These are phyloP conservation scores for Myriosclerotinia duriaeana DNA, from an alignment of 2,329 filamentous ascomycete species.

Conservation along the genomic window DNA sequence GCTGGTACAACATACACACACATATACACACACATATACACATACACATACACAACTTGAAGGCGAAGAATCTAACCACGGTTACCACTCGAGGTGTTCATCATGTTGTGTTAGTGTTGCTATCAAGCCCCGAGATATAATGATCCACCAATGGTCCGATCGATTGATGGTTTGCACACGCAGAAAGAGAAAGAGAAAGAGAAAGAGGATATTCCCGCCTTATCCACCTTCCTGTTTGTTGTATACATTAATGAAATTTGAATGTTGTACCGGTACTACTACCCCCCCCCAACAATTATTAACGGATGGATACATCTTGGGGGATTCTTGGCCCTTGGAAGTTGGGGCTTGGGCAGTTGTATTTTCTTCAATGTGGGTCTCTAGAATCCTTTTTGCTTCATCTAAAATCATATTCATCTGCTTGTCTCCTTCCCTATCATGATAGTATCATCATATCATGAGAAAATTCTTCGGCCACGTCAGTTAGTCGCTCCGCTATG, in stretches of 20 bases:
- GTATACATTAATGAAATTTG: slow-evolving; percentile 14
- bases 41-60: background rate
- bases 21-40: too few relatives aligned
- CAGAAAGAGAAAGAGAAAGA: slow-evolving; percentile 15
- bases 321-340: too few relatives aligned
- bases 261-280: background rate
- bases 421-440: slow-evolving; percentile 14
- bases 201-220: background rate
- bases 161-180: background rate
- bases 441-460: background rate
- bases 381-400: slow-evolving; percentile 1
- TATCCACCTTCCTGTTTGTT: slow-evolving; percentile 23
- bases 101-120: slow-evolving; percentile 1
- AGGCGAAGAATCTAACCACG: slow-evolving; percentile 12
- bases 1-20: too few relatives aligned
- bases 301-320: slow-evolving; percentile 2
- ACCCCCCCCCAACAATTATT: background rate
- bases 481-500: slow-evolving; percentile 9
- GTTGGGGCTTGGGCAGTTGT: too few relatives aligned
- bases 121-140: background rate
- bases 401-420: background rate
- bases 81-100: slow-evolving; percentile 2
- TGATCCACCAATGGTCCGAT: background rate
- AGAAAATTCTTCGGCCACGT: slow-evolving; percentile 20
- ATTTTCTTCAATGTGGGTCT: slow-evolving; percentile 3